Conservation (phyloP, 2,329 filamentous ascomycete species). For the Ophiosphaerella narmari region DNA sequence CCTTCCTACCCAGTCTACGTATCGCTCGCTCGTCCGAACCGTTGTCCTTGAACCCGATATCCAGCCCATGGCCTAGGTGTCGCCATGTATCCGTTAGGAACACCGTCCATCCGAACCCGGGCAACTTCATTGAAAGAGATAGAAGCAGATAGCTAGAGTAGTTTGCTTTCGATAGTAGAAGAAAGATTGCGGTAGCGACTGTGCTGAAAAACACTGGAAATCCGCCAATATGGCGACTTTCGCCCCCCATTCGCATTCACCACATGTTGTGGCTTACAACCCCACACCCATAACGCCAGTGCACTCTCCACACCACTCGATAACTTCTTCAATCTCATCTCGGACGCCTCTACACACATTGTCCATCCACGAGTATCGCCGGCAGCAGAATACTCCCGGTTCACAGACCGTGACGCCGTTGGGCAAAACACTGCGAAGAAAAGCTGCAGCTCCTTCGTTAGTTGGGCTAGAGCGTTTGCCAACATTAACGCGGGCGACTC, state of each 20-base stretch:
- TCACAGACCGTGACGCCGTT: slow-evolving; percentile 31
- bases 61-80: slow-evolving; percentile 9
- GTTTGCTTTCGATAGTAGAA: background rate
- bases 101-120: slow-evolving; percentile 10
- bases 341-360: slow-evolving; percentile 41
- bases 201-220: background rate
- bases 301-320: slow-evolving; percentile 45
- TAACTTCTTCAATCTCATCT: slow-evolving; percentile 37
- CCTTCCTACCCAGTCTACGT: slow-evolving; percentile 5
- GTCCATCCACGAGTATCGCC: slow-evolving; percentile 48
- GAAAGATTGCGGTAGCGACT: background rate
- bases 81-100: slow-evolving; percentile 22
- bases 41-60: background rate
- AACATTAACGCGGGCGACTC: slow-evolving; percentile 14
- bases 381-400: slow-evolving; percentile 43
- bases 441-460: slow-evolving; percentile 40
- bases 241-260: slow-evolving; percentile 29
- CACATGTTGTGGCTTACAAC: slow-evolving; percentile 17
- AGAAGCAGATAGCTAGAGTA: slow-evolving; percentile 4
- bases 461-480: slow-evolving; percentile 37
- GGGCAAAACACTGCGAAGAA: slow-evolving; percentile 44
- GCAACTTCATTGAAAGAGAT: slow-evolving; percentile 11
- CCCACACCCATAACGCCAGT: slow-evolving; percentile 34
- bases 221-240: slow-evolving; percentile 26
- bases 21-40: background rate